Base-by-base conservation (phyloP, 352 stramenopile genomes). In the Globisporangium carolinianum region DNA sequence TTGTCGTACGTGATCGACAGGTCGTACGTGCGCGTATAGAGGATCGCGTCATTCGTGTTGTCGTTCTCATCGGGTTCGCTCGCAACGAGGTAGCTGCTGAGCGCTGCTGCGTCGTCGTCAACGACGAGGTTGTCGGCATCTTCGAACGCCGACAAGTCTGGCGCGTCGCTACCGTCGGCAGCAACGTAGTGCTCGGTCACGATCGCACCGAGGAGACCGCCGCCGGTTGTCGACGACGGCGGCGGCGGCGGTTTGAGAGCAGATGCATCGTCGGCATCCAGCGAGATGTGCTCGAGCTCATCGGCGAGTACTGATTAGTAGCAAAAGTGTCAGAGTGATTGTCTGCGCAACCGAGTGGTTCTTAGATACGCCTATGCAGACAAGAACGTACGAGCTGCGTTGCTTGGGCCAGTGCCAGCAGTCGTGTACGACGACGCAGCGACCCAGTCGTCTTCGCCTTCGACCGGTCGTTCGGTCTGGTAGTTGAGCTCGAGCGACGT, bases 1-100 rank as follows among this genome's bases (percentile, higher is more conserved):
- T 99, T 99, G 77, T 99, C 97, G 78, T 99, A 99, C 42, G 95
- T 99, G 64, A 99, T 99, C 58, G 77, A 97, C 11, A 99, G 62
- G 71, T 99, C 97, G 73, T 99, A 99, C 51, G 93, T 98, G 58
- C 97, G 89, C 38, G 96, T 98, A 66, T 97, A 92, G 51, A 97
- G 66, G 62, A 98, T 87, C 58, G 94, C 81, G 61, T 97, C 87
- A 51, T 97, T 89, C 15, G 15, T 43, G 38, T 43, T 43, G 38
- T 43, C 45, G 61, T 93, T 86, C 62, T 94, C 94, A 46, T 89
- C 79, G 3, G 82, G 77, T 51, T 91, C 81, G 14, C 66, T 81
- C 11, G 86, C 78, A 18, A 91, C 72, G 32, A 91, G 57, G 60
- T 91, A 91, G 47, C 60, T 18, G 32, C 53, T 37, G n/a, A 87